A percentile compares a stretch with the other conserved stretches of the same genome.
These are phyloP conservation scores for Artemisia princeps DNA, from an alignment of 140 eudicot genomes.

Conservation along the genomic window DNA sequence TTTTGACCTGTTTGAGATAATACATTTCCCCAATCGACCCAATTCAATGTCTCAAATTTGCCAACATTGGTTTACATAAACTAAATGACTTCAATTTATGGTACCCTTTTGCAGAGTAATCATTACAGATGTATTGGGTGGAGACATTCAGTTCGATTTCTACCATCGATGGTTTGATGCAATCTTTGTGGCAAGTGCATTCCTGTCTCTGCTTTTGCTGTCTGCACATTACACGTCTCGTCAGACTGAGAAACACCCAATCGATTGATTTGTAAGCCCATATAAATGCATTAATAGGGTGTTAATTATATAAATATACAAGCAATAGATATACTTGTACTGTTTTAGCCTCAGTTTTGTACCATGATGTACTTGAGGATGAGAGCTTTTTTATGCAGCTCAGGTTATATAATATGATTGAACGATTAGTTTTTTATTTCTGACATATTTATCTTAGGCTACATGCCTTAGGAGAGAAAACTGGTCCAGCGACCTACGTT, in stretches of 20 bases:
- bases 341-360: constrained; percentile 27
- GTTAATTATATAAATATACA: constrained; percentile 22
- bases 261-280: constrained; percentile 44
- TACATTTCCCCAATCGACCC: neutral
- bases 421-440: neutral
- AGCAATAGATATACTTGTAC: constrained; percentile 16
- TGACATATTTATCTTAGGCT: too few relatives aligned
- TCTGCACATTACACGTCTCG: constrained; percentile 99
- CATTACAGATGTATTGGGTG: constrained; percentile 92
- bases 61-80: neutral
- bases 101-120: constrained; percentile 56
- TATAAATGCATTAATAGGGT: constrained; percentile 13
- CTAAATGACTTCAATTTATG: neutral
- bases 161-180: constrained; percentile 99
- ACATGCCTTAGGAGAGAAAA: neutral
- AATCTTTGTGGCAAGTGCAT: constrained; percentile 95
- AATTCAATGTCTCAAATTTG: neutral
- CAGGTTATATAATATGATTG: constrained; percentile 16
- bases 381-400: neutral
- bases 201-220: constrained; percentile 82
- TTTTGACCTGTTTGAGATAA: neutral
- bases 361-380: constrained; percentile 19
- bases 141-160: constrained; percentile 93
- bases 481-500: too few relatives aligned
- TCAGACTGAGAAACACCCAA: constrained; percentile 89